Conservation (phyloP, 176 grass and related monocot species). For the Elaeis guineensis region DNA sequence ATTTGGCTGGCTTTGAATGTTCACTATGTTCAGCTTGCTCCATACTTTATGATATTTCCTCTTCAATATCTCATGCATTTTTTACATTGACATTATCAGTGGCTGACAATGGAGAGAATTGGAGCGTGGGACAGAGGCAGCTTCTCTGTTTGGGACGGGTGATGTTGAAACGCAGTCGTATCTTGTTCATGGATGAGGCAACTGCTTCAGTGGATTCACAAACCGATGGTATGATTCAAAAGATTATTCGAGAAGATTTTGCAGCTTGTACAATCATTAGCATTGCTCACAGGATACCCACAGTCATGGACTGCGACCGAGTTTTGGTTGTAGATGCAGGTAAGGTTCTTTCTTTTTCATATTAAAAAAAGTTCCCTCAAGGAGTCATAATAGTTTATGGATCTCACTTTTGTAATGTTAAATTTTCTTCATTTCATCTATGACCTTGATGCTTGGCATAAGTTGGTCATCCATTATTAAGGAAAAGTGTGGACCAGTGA, state of each 20-base stretch:
- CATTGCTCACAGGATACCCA: conserved; percentile 98
- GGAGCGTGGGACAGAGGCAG: conserved; percentile 93
- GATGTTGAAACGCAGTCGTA: conserved; percentile 82
- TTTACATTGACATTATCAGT: conserved; percentile 22
- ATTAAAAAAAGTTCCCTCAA: too few relatives aligned
- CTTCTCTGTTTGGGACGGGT: conserved; percentile 82
- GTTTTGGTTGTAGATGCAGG: conserved; percentile 92
- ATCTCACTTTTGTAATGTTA: too few relatives aligned
- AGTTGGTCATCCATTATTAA: too few relatives aligned
- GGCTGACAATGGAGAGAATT: conserved; percentile 95
- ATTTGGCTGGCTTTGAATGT: not conserved
- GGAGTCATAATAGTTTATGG: too few relatives aligned
- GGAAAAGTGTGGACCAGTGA: too few relatives aligned
- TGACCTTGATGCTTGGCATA: too few relatives aligned
- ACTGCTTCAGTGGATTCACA: conserved; percentile 96
- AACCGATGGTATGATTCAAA: conserved; percentile 92
- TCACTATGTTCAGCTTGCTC: not conserved
- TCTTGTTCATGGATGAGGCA: conserved; percentile 97
- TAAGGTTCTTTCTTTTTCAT: conserved; percentile 16
- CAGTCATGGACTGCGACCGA: conserved; percentile 89
- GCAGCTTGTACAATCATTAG: conserved; percentile 87
- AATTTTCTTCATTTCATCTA: too few relatives aligned
- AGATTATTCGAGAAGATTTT: conserved; percentile 91
- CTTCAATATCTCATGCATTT: not conserved
- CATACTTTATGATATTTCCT: not conserved